phyloP scores from a whole-genome alignment of 148 eudicot species.

The Dysphania ambrosioides region DNA sequence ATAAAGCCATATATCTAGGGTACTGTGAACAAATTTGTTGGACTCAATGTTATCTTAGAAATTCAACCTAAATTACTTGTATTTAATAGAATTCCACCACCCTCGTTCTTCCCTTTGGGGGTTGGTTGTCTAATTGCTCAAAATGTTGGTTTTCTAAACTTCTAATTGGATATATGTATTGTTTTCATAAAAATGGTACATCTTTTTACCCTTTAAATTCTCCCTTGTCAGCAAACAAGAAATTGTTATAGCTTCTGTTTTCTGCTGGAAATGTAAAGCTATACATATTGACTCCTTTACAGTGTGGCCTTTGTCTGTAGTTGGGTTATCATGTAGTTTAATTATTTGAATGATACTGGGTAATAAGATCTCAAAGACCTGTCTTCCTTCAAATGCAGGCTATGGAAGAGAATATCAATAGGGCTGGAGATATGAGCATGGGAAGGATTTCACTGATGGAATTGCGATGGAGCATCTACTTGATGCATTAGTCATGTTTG shows the following conservation, averaged over 20 bases:
- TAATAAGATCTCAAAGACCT: background rate
- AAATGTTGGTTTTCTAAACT: background rate
- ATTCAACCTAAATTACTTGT: background rate
- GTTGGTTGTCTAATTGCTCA: background rate
- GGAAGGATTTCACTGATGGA: slow-evolving; percentile 5
- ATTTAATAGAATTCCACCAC: background rate
- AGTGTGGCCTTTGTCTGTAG: background rate
- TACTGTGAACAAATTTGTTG: background rate
- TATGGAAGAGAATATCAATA: slow-evolving; percentile 22
- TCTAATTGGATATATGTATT: no score
- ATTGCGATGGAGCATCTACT: slow-evolving; percentile 10
- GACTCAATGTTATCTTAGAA: background rate
- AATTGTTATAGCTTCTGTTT: background rate
- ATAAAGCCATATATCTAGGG: background rate
- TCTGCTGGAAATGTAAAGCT: background rate
- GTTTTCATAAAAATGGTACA: background rate
- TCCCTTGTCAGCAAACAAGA: no score
- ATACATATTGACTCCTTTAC: background rate
- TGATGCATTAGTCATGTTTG: background rate
- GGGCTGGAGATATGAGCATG: slow-evolving; percentile 15
- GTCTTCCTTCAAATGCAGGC: slow-evolving; percentile 16
- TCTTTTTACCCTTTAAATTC: no score
- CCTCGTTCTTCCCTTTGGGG: background rate
- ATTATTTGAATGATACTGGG: background rate
- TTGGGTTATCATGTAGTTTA: background rate